A percentile compares a stretch with the other conserved stretches of the same genome.
phyloP scores from a whole-genome alignment of 2,329 filamentous ascomycete species.

The Harringtonia aguacate region DNA sequence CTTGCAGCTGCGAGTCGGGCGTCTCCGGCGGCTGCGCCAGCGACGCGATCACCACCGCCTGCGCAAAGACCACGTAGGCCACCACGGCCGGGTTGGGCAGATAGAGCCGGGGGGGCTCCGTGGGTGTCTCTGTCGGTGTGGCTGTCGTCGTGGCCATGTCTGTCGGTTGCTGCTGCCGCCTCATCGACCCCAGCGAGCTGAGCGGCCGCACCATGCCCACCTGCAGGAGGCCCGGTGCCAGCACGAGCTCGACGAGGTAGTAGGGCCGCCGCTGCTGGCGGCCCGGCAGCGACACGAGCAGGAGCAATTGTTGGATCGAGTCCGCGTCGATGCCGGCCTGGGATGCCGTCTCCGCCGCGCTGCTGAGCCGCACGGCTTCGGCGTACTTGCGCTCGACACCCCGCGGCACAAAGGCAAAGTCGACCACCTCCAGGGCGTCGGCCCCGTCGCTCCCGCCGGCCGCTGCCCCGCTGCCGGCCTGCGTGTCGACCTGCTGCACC shows the following conservation, averaged over 20 bases:
- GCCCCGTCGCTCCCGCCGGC: constrained; percentile 35
- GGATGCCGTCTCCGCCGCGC: constrained; percentile 36
- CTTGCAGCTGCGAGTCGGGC: constrained; percentile 65
- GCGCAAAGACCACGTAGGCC: constrained; percentile 71
- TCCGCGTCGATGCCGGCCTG: no score
- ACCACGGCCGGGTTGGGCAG: constrained; percentile 70
- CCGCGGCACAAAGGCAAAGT: constrained; percentile 62
- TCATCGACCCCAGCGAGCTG: constrained; percentile 45
- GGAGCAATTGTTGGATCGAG: constrained; percentile 45
- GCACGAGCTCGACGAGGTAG: constrained; percentile 59
- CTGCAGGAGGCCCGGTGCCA: constrained; percentile 41
- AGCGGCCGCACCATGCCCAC: constrained; percentile 61
- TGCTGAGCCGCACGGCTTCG: constrained; percentile 38
- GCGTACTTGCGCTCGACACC: constrained; percentile 38
- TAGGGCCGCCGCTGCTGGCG: constrained; percentile 48
- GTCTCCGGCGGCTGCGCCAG: constrained; percentile 56
- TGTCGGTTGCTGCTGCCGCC: constrained; percentile 24
- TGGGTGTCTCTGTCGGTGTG: no score
- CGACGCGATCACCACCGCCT: constrained; percentile 68
- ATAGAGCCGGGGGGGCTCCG: constrained; percentile 53
- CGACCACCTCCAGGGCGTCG: constrained; percentile 61
- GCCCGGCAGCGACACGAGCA: constrained; percentile 47
- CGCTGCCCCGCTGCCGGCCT: no score
- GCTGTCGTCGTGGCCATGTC: no score
- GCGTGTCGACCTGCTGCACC: constrained; percentile 45